Evolutionary conservation across 116 monocot species (phyloP), one percentile per base, ranked within the genome.

Genomic region (Trichopus zeylanicus): DNA sequence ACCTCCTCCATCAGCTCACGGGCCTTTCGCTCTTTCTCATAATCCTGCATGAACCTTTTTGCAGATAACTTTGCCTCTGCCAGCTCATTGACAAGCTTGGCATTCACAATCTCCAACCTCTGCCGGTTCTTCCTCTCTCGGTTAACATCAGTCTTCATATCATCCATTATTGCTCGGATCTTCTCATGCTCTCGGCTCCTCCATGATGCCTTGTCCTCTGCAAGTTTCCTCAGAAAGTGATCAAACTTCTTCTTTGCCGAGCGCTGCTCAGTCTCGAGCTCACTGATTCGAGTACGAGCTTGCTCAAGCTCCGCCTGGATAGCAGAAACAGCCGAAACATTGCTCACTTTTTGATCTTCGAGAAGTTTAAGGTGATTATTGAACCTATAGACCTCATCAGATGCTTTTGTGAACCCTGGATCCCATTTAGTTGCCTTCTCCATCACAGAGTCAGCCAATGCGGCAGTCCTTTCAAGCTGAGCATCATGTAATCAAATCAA

Each of bases 371-470:
- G 27, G 24, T 78, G 67, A 49, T 65, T 64, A 60, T 75, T 84
- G 31, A 73, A 72, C 49, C 65, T 56, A 47, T 61, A 70, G 18
- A 65, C 74, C 49, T 79, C 77, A 0, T 69, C 66, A 0, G 67
- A 38, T 29, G 73, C 53, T 23, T 64, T 81, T 3, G 67, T 65
- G 54, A 27, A 77, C 4, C 66, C 71, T 39, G 76, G 72, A 59
- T 90, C 81, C 95, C 90, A 87, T 60, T 95, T 90, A 0, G 86
- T 95, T 48, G 77, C 73, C 39, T 56, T 75, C 74, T 95, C 89
- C 60, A 76, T 70, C 13, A 77, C 70, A 23, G 48, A 61, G 64
- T 80, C 66, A 1, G 75, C 56, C 49, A 80, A 53, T 52, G 61
- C 57, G 18, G 62, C 24, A 35, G 61, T 69, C 75, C 48, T 61